Percentiles rank a stretch among this genome's conserved stretches.
phyloP scores from a whole-genome alignment of 768 basidiomycete species.

The Pleurotus giganteus region DNA sequence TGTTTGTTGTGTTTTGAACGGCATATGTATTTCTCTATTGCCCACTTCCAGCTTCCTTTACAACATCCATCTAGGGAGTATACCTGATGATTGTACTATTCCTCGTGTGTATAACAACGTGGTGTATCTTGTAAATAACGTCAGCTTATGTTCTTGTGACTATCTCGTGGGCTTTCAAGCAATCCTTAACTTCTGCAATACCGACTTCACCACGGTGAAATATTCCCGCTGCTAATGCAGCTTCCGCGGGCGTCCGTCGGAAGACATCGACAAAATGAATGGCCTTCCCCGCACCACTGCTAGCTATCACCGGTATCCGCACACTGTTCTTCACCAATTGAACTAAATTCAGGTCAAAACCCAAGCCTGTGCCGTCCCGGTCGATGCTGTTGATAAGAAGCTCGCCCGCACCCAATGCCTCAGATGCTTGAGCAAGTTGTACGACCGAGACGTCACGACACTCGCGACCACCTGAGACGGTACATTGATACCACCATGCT shows the following conservation, averaged over 20 bases:
- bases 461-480: slow-evolving; percentile 91
- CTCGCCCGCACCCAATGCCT: slow-evolving; percentile 90
- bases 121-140: slow-evolving; percentile 5
- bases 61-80: slow-evolving; percentile 15
- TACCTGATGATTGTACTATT: slow-evolving; percentile 15
- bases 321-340: slow-evolving; percentile 73
- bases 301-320: slow-evolving; percentile 90
- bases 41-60: slow-evolving; percentile 17
- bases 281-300: slow-evolving; percentile 84
- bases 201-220: slow-evolving; percentile 90
- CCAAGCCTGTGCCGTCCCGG: slow-evolving; percentile 87
- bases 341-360: slow-evolving; percentile 88
- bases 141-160: slow-evolving; percentile 40
- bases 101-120: slow-evolving; percentile 15
- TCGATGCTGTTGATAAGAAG: slow-evolving; percentile 96
- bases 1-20: neutral
- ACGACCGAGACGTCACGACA: slow-evolving; percentile 80
- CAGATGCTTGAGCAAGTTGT: slow-evolving; percentile 90
- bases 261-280: slow-evolving; percentile 92
- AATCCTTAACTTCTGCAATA: slow-evolving; percentile 77
- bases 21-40: slow-evolving; percentile 10
- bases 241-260: slow-evolving; percentile 73
- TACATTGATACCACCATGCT: slow-evolving; percentile 99
- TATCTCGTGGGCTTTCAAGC: slow-evolving; percentile 44
- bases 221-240: slow-evolving; percentile 94